Conservation (phyloP, 177 flowering plant species). For the Telopea speciosissima region DNA sequence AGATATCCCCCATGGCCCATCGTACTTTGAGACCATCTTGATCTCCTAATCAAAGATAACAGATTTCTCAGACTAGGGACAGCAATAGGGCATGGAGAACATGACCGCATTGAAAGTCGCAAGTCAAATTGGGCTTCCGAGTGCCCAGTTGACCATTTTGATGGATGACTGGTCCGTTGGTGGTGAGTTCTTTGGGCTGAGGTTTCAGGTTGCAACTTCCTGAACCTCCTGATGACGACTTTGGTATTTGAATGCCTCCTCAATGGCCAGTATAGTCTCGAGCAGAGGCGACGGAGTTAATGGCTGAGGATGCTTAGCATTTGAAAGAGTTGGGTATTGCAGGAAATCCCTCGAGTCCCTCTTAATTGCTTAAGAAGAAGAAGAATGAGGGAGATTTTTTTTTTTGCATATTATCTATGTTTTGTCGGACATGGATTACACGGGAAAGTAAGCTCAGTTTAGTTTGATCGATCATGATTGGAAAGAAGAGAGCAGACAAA, state of each 20-base stretch:
- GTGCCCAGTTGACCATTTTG: slow-evolving; percentile 15
- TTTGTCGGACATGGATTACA: slow-evolving; percentile 5
- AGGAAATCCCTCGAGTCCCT: slow-evolving; percentile 13
- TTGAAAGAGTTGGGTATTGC: slow-evolving; percentile 17
- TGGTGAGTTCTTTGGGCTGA: slow-evolving; percentile 7
- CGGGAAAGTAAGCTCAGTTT: slow-evolving; percentile 11
- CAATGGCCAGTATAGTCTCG: slow-evolving; percentile 37
- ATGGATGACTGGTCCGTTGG: slow-evolving; percentile 9
- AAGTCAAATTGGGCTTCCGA: slow-evolving; percentile 37
- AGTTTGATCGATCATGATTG: slow-evolving; percentile 1
- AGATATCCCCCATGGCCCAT: slow-evolving; percentile 12
- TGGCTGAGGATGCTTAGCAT: slow-evolving; percentile 31
- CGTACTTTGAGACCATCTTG: slow-evolving; percentile 17
- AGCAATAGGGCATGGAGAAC: slow-evolving; percentile 78
- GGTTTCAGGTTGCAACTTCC: slow-evolving; percentile 25
- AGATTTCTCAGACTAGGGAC: slow-evolving; percentile 28
- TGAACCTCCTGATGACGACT: slow-evolving; percentile 43
- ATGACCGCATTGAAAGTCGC: slow-evolving; percentile 78
- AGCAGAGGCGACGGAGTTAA: slow-evolving; percentile 41
- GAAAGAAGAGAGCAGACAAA: background rate
- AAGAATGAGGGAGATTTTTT: background rate
- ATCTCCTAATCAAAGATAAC: slow-evolving; percentile 18
- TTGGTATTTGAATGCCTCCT: slow-evolving; percentile 40
- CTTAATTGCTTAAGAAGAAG: slow-evolving; percentile 20
- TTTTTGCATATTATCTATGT: background rate